phyloP scores from a whole-genome alignment of 179 eudicot genomes.

The Silene vulgaris region DNA sequence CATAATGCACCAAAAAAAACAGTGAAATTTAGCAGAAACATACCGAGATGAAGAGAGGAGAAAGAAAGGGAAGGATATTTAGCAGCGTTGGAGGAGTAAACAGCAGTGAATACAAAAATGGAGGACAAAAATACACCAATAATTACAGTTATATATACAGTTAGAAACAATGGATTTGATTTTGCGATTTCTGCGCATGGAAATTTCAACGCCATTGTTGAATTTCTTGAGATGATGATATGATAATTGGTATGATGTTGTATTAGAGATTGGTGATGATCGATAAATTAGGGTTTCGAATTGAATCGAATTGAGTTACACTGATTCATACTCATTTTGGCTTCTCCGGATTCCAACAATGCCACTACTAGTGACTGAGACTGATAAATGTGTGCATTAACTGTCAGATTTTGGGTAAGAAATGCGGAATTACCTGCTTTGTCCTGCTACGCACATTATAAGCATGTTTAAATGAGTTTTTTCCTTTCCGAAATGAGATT shows the following conservation, averaged over 20 bases:
- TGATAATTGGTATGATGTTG: neutral
- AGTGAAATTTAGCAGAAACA: slow-evolving; percentile 11
- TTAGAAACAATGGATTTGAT: slow-evolving; percentile 62
- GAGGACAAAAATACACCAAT: slow-evolving; percentile 61
- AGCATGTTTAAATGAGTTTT: too few species aligned
- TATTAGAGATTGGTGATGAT: neutral
- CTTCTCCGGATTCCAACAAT: neutral
- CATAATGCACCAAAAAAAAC: neutral
- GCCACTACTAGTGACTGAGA: too few species aligned
- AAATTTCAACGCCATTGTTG: slow-evolving; percentile 27
- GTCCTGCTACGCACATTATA: too few species aligned
- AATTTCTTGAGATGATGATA: neutral
- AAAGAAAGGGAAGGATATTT: slow-evolving; percentile 22
- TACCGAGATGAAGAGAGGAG: slow-evolving; percentile 24
- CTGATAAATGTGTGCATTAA: too few species aligned
- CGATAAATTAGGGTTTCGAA: slow-evolving; percentile 10
- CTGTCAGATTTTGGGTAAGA: too few species aligned
- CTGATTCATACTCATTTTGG: too few species aligned
- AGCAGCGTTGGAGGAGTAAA: slow-evolving; percentile 41
- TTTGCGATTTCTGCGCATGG: slow-evolving; percentile 31
- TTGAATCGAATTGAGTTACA: neutral
- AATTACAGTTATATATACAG: slow-evolving; percentile 61
- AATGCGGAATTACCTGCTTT: too few species aligned
- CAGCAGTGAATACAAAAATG: slow-evolving; percentile 69
- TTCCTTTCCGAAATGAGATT: too few species aligned